These are phyloP conservation scores for Salinomyces thailandicus DNA, from an alignment of 2,329 filamentous ascomycete species.

Conservation along the genomic window DNA sequence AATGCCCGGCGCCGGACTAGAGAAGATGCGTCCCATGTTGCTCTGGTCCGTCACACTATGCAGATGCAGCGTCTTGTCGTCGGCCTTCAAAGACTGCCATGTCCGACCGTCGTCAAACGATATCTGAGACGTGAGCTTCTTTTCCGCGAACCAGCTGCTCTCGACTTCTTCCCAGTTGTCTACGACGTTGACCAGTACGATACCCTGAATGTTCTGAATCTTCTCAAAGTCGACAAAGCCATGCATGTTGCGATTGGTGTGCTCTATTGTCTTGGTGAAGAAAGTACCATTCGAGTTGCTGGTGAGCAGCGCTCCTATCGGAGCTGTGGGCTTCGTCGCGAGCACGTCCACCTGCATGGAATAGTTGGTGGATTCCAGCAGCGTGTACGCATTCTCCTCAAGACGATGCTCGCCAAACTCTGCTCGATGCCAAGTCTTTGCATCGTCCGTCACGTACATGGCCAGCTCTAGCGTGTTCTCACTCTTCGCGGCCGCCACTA, in stretches of 20 bases:
- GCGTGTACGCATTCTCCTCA: constrained; percentile 77
- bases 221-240: constrained; percentile 94
- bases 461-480: constrained; percentile 79
- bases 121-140: constrained; percentile 69
- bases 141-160: constrained; percentile 41
- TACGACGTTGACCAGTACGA: constrained; percentile 82
- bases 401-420: constrained; percentile 80
- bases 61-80: constrained; percentile 62
- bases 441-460: constrained; percentile 78
- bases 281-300: constrained; percentile 97
- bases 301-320: constrained; percentile 82
- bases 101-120: constrained; percentile 92
- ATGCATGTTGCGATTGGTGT: constrained; percentile 70
- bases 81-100: constrained; percentile 60
- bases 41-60: constrained; percentile 81
- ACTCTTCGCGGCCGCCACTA: constrained; percentile 74
- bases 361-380: constrained; percentile 93
- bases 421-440: constrained; percentile 78
- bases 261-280: constrained; percentile 82
- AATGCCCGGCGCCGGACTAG: constrained; percentile 83
- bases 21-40: constrained; percentile 80
- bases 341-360: constrained; percentile 95
- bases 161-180: constrained; percentile 73
- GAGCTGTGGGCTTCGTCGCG: constrained; percentile 46
- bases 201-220: constrained; percentile 79